These are phyloP conservation scores for Ophiocordyceps robertsii DNA, from an alignment of 2,329 filamentous ascomycete genomes.

Conservation along the genomic window DNA sequence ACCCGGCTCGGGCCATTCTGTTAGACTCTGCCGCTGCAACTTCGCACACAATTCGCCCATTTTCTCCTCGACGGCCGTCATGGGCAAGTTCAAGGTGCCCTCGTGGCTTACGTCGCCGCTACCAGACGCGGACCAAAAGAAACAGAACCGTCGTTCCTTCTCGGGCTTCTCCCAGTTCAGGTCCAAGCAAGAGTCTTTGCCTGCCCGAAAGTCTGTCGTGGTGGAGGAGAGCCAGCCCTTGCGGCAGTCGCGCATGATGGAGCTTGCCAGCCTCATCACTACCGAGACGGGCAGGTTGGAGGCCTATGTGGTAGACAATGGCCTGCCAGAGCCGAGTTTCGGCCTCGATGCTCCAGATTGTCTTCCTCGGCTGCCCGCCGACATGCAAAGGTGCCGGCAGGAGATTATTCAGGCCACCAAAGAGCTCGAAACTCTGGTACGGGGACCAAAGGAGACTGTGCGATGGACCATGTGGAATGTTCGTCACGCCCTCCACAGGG, in stretches of 20 bases:
- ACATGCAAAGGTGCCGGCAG: slow-evolving; percentile 30
- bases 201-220: neutral
- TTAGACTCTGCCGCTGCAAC: too few relatives aligned
- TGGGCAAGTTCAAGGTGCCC: slow-evolving; percentile 21
- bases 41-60: too few relatives aligned
- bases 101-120: slow-evolving; percentile 18
- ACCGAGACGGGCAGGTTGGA: slow-evolving; percentile 36
- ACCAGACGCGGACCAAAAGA: slow-evolving; percentile 15
- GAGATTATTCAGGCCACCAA: slow-evolving; percentile 34
- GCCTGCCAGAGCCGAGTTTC: slow-evolving; percentile 28
- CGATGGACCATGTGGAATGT: slow-evolving; percentile 40
- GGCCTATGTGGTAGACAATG: slow-evolving; percentile 28
- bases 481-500: slow-evolving; percentile 9
- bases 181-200: slow-evolving; percentile 7
- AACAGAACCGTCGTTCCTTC: slow-evolving; percentile 20
- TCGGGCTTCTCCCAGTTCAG: slow-evolving; percentile 13
- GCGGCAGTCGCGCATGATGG: slow-evolving; percentile 24
- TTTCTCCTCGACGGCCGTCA: slow-evolving; percentile 3
- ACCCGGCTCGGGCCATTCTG: too few relatives aligned
- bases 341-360: slow-evolving; percentile 28
- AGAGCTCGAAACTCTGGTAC: slow-evolving; percentile 31
- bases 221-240: slow-evolving; percentile 1
- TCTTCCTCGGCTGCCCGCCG: slow-evolving; percentile 32
- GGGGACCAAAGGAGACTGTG: slow-evolving; percentile 35
- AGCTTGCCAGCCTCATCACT: slow-evolving; percentile 33